Conservation (phyloP, 495 filamentous ascomycete species). For the Penicillium waksmanii region DNA sequence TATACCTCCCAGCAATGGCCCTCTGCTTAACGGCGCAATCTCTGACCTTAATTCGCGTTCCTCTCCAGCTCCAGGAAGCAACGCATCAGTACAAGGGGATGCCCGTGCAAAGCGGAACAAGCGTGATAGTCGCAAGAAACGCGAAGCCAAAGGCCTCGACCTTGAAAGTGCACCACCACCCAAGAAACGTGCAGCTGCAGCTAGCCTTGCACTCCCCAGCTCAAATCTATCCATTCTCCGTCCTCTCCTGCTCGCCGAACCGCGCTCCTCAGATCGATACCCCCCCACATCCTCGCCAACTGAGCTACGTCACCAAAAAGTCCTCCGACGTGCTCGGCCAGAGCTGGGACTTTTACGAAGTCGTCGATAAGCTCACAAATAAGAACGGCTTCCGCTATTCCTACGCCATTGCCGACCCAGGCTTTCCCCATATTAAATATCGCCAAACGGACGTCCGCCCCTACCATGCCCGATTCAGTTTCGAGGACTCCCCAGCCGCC, state of each 20-base stretch:
- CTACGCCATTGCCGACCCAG: constrained; percentile 86
- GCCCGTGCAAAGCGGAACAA: constrained; percentile 50
- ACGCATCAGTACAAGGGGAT: constrained; percentile 40
- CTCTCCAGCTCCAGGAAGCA: constrained; percentile 43
- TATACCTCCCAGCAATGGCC: constrained; percentile 32
- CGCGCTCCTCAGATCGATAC: constrained; percentile 39
- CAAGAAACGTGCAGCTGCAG: constrained; percentile 41
- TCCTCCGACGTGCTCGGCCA: constrained; percentile 37
- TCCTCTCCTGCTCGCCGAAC: constrained; percentile 42
- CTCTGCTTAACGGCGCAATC: constrained; percentile 35
- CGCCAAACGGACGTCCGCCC: constrained; percentile 85
- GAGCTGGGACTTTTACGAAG: constrained; percentile 50
- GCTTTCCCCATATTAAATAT: constrained; percentile 84
- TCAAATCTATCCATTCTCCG: constrained; percentile 36
- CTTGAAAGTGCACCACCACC: constrained; percentile 38
- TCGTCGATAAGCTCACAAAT: constrained; percentile 73
- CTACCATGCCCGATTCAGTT: constrained; percentile 79
- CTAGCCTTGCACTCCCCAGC: constrained; percentile 37
- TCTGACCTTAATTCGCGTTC: constrained; percentile 41
- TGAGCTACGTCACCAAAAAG: constrained; percentile 44
- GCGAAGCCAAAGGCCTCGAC: constrained; percentile 68
- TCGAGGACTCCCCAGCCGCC: constrained; percentile 84
- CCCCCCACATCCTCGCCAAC: constrained; percentile 49
- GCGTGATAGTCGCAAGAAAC: constrained; percentile 66
- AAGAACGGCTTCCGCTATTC: constrained; percentile 90